phyloP scores from a whole-genome alignment of 148 eudicot genomes.

The Arctostaphylos glauca region DNA sequence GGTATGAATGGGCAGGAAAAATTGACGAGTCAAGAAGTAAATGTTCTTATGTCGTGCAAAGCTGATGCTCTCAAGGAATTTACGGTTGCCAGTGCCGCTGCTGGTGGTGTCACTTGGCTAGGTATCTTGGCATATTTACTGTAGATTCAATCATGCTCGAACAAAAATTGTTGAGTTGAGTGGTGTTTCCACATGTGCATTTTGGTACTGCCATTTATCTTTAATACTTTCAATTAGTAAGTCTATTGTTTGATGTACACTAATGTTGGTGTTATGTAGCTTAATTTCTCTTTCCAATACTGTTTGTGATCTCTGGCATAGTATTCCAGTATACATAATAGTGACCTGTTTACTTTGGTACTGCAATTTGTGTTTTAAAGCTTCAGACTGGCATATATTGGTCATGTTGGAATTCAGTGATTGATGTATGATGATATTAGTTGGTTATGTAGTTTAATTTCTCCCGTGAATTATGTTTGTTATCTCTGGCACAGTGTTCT shows the following conservation, averaged over 20 bases:
- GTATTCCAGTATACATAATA: background rate
- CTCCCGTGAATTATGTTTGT: background rate
- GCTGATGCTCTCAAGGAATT: slow-evolving; percentile 33
- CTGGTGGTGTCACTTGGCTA: slow-evolving; percentile 35
- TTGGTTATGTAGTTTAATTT: too few species aligned
- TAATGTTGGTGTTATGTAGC: background rate
- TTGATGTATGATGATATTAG: too few species aligned
- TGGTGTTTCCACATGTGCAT: background rate
- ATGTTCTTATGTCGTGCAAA: slow-evolving; percentile 33
- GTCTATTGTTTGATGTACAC: background rate
- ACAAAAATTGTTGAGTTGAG: background rate
- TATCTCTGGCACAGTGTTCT: background rate
- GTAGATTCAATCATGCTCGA: background rate
- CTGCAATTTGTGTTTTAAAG: too few species aligned
- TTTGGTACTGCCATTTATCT: background rate
- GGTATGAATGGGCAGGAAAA: slow-evolving; percentile 24
- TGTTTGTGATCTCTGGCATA: background rate
- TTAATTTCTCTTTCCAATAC: background rate
- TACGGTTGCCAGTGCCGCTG: slow-evolving; percentile 32
- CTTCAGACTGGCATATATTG: background rate
- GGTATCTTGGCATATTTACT: slow-evolving; percentile 28
- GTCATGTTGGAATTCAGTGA: background rate
- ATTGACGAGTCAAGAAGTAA: slow-evolving; percentile 43
- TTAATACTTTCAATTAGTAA: background rate
- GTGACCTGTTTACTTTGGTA: too few species aligned